phyloP scores from a whole-genome alignment of 1,284 basidiomycete genomes.

The Chalciporus sp. region DNA sequence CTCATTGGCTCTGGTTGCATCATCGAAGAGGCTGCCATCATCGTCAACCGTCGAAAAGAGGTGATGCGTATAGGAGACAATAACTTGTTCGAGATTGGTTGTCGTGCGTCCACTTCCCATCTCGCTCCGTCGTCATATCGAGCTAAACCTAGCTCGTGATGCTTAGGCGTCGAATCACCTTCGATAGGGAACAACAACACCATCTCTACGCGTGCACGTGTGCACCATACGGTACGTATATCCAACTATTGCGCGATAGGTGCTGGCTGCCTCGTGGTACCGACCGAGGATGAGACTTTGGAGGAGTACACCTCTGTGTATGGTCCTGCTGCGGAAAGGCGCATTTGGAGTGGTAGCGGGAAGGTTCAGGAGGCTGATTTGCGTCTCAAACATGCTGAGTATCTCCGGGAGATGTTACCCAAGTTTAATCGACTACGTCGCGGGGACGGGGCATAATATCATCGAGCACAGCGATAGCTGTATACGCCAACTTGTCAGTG shows the following conservation, averaged over 20 bases:
- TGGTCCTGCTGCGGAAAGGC: slow-evolving; percentile 70
- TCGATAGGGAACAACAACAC: slow-evolving; percentile 85
- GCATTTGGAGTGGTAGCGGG: slow-evolving; percentile 86
- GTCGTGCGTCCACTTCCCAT: slow-evolving; percentile 55
- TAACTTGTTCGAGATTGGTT: slow-evolving; percentile 93
- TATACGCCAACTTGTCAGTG: too few species aligned
- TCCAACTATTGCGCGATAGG: slow-evolving; percentile 83
- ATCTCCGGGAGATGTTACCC: slow-evolving; percentile 86
- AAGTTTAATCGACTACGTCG: slow-evolving; percentile 79
- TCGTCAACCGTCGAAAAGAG: slow-evolving; percentile 85
- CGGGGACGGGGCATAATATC: slow-evolving; percentile 52
- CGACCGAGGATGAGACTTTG: slow-evolving; percentile 74
- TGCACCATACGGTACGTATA: slow-evolving; percentile 79
- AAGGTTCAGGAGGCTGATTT: slow-evolving; percentile 83
- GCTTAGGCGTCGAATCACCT: slow-evolving; percentile 81
- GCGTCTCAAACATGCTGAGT: slow-evolving; percentile 86
- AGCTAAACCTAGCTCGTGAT: slow-evolving; percentile 1
- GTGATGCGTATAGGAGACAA: slow-evolving; percentile 91
- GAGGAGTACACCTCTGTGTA: slow-evolving; percentile 88
- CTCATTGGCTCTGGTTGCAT: slow-evolving; percentile 87
- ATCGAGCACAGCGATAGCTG: too few species aligned
- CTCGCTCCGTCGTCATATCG: slow-evolving; percentile 2
- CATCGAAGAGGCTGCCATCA: slow-evolving; percentile 87
- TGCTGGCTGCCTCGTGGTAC: slow-evolving; percentile 73
- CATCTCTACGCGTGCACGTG: slow-evolving; percentile 77